phyloP scores from a whole-genome alignment of 768 basidiomycete genomes.

The Crassisporium funariophilum region DNA sequence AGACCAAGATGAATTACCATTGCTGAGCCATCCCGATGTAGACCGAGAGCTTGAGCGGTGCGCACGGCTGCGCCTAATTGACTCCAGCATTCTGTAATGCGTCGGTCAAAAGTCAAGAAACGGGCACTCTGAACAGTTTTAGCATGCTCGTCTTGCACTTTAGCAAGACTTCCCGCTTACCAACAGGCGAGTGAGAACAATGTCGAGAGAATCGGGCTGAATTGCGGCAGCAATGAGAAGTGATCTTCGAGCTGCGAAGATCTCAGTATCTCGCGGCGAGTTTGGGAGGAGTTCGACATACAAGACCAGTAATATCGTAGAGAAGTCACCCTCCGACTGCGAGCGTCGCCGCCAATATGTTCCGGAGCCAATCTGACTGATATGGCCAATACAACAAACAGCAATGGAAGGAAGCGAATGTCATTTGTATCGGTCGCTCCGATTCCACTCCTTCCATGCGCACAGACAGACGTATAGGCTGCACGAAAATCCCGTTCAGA shows the following conservation, averaged over 20 bases:
- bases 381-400: slow-evolving; percentile 92
- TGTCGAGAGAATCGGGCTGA: slow-evolving; percentile 88
- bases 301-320: slow-evolving; percentile 95
- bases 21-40: slow-evolving; percentile 86
- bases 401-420: slow-evolving; percentile 84
- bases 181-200: slow-evolving; percentile 89
- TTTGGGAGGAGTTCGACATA: slow-evolving; percentile 46
- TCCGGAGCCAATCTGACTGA: slow-evolving; percentile 86
- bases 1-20: slow-evolving; percentile 55
- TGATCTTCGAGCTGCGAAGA: slow-evolving; percentile 70
- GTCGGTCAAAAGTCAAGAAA: slow-evolving; percentile 71
- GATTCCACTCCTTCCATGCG: slow-evolving; percentile 61
- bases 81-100: slow-evolving; percentile 95
- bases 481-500: slow-evolving; percentile 81
- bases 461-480: slow-evolving; percentile 65
- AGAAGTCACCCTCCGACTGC: slow-evolving; percentile 75
- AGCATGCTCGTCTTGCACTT: background rate
- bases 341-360: slow-evolving; percentile 77
- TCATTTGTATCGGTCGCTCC: slow-evolving; percentile 70
- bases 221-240: slow-evolving; percentile 91
- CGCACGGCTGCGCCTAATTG: slow-evolving; percentile 91
- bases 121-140: slow-evolving; percentile 46
- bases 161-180: slow-evolving; percentile 43
- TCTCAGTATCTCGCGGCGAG: slow-evolving; percentile 12
- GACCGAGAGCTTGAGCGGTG: slow-evolving; percentile 90